Evolutionary conservation across 495 filamentous ascomycete species (phyloP).

Genomic region (Talaromyces nanjingensis): DNA sequence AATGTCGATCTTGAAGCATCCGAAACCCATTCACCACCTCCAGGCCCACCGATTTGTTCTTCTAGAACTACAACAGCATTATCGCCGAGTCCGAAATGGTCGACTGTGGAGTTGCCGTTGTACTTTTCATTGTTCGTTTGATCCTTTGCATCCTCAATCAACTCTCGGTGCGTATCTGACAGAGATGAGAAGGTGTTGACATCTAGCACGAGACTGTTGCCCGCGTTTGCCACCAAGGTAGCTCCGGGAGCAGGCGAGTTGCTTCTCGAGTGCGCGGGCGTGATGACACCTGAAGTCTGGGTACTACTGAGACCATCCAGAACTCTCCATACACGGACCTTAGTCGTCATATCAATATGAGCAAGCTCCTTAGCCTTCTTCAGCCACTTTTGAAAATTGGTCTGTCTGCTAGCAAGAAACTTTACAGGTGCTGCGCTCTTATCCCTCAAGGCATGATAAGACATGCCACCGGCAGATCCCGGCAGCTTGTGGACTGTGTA

Average conservation of each 20-base stretch:
- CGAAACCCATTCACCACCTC: slow-evolving; percentile 57
- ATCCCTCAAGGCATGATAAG: slow-evolving; percentile 51
- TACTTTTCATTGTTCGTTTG: slow-evolving; percentile 69
- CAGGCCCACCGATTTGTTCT: slow-evolving; percentile 53
- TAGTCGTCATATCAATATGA: slow-evolving; percentile 57
- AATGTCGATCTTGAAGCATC: slow-evolving; percentile 39
- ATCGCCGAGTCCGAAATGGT: slow-evolving; percentile 55
- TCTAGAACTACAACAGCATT: slow-evolving; percentile 72
- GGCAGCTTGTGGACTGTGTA: slow-evolving; percentile 79
- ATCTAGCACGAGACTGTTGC: slow-evolving; percentile 65
- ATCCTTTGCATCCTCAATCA: slow-evolving; percentile 60
- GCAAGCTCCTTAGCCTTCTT: slow-evolving; percentile 59
- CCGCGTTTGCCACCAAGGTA: slow-evolving; percentile 41
- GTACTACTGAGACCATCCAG: slow-evolving; percentile 41
- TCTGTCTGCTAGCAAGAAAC: slow-evolving; percentile 61
- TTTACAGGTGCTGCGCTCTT: slow-evolving; percentile 51
- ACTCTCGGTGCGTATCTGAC: slow-evolving; percentile 60
- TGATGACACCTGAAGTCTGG: slow-evolving; percentile 41
- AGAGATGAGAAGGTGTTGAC: slow-evolving; percentile 62
- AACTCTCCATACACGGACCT: slow-evolving; percentile 75
- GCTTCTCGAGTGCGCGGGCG: slow-evolving; percentile 52
- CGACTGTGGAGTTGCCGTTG: slow-evolving; percentile 61
- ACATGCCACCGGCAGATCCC: slow-evolving; percentile 44
- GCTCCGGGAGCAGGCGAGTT: slow-evolving; percentile 41
- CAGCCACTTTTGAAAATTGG: slow-evolving; percentile 64